Base-by-base conservation (phyloP, 352 stramenopile species). In the Pythium brachiatum region DNA sequence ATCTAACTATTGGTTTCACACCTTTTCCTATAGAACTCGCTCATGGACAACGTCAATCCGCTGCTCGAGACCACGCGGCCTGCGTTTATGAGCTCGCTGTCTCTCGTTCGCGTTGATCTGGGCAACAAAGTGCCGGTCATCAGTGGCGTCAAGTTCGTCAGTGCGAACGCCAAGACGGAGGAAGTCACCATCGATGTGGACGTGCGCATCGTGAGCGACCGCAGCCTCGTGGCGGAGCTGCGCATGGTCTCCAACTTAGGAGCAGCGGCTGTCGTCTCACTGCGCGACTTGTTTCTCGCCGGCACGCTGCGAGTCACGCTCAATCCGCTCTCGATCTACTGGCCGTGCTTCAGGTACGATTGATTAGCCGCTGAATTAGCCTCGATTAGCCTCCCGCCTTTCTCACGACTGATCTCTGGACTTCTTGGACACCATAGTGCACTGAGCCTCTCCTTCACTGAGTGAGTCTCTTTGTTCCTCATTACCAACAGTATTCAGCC, bases 241-340 rank as follows among this genome's bases (percentile, higher is more conserved):
- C 86, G 82, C 34, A 74, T 92, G 66, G 79, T 84, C 6, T 86
- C 81, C 11, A 74, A 81, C 47, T 46, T 90, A 11, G 81, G 83
- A 21, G 81, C 83, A 2, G 70, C 81, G 5, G 83, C 75, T 0
- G 72, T 77, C 26, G 69, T 92, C 34, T 78, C 79, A 9, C 48
- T 92, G 25, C 78, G 78, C 8, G 83, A 92, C 27, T 62, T 89
- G 18, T 79, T 90, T 21, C 75, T 92, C 43, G 76, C 87, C 2
- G 83, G 81, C 31, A 90, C 79, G 12, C 64, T 92, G 59, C 79
- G 81, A 34, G 68, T 92, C 53, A 90, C 83, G n/a, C 76, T 92
- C 27, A 78, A 81, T 16, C 83, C 83, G 27, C 78, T 92, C 54
- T 70, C 66, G 26, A 64, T 68, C 29, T 78, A 80, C 67, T 92